phyloP scores from a whole-genome alignment of 2,329 filamentous ascomycete genomes.

The Aspergillus ochraceoroseus region DNA sequence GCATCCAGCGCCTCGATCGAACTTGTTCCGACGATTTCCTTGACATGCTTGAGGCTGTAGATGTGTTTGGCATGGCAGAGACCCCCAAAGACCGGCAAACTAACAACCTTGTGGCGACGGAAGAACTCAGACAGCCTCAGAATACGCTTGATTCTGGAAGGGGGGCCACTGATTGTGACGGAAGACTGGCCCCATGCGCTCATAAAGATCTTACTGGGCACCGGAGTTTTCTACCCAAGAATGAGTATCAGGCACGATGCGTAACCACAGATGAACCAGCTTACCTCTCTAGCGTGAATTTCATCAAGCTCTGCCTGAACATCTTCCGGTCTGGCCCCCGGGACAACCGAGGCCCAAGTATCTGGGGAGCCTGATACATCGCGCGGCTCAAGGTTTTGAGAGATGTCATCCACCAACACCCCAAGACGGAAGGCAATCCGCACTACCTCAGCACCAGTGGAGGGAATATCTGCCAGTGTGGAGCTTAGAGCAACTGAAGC shows the following conservation, averaged over 20 bases:
- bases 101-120: slow-evolving; percentile 18
- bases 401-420: slow-evolving; percentile 42
- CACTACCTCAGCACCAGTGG: slow-evolving; percentile 41
- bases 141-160: slow-evolving; percentile 22
- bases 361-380: slow-evolving; percentile 20
- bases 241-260: neutral
- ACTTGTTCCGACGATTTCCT: neutral
- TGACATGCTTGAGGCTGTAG: slow-evolving; percentile 36
- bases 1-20: slow-evolving; percentile 1
- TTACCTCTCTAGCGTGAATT: slow-evolving; percentile 17
- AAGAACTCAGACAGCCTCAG: slow-evolving; percentile 23
- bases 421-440: slow-evolving; percentile 48
- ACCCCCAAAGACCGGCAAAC: slow-evolving; percentile 28
- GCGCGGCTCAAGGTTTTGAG: slow-evolving; percentile 41
- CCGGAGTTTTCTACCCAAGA: slow-evolving; percentile 15
- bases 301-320: slow-evolving; percentile 26
- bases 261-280: neutral
- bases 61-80: slow-evolving; percentile 43
- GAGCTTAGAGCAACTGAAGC: slow-evolving; percentile 43
- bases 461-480: slow-evolving; percentile 38
- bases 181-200: slow-evolving; percentile 22
- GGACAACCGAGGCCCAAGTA: slow-evolving; percentile 29
- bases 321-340: slow-evolving; percentile 17
- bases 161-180: slow-evolving; percentile 28
- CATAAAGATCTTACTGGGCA: slow-evolving; percentile 22